Percentiles rank a stretch among this genome's conserved stretches.
Evolutionary conservation across 352 stramenopile genomes (phyloP).

Genomic region (Pythium periplocum): DNA sequence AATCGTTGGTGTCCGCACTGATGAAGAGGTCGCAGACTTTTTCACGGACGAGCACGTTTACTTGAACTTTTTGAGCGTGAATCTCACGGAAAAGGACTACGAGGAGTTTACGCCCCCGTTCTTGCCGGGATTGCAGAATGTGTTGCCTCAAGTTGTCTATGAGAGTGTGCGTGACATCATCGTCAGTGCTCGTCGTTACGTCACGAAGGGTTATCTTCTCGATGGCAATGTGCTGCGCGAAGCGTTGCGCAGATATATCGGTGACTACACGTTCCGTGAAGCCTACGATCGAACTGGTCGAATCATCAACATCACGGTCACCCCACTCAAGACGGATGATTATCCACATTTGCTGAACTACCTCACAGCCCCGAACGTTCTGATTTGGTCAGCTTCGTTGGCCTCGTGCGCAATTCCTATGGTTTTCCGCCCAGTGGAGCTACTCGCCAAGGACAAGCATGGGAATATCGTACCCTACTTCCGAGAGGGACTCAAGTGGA

Average conservation of each 20-base stretch:
- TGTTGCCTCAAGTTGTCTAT: conserved; percentile 45
- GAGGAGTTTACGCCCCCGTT: conserved; percentile 54
- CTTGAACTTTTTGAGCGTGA: conserved; percentile 58
- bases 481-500: conserved; percentile 88
- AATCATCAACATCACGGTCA: conserved; percentile 99
- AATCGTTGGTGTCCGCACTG: conserved; percentile 89
- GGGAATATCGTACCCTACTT: conserved; percentile 81
- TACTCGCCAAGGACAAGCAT: conserved; percentile 93
- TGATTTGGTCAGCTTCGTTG: conserved; percentile 97
- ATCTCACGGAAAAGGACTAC: conserved; percentile 60
- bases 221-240: conserved; percentile 63
- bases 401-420: conserved; percentile 94
- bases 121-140: conserved; percentile 27
- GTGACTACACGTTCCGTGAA: conserved; percentile 98
- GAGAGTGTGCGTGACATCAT: conserved; percentile 40
- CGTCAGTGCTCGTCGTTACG: conserved; percentile 54
- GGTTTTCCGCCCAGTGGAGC: conserved; percentile 92
- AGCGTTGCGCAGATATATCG: conserved; percentile 87
- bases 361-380: conserved; percentile 96
- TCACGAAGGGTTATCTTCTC: conserved; percentile 67
- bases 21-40: conserved; percentile 86
- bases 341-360: conserved; percentile 98
- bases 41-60: conserved; percentile 38
- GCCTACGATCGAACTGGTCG: conserved; percentile 97
- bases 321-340: conserved; percentile 85